Evolutionary conservation across 768 basidiomycete species (phyloP).

Genomic region (Hydnum rufescens): DNA sequence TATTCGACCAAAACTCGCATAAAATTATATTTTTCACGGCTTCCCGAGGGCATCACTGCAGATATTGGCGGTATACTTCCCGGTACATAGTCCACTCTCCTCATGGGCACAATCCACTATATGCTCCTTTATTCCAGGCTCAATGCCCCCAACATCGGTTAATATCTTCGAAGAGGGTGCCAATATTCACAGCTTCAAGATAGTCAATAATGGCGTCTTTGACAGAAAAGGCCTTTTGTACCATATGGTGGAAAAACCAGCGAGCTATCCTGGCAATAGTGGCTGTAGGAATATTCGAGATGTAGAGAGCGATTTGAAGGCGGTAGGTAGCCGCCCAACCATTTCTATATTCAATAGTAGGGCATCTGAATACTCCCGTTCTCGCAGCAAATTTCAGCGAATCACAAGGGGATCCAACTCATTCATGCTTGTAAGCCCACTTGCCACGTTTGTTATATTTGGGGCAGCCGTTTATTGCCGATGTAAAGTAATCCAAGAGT

Average conservation of each 20-base stretch:
- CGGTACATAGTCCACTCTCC: neutral
- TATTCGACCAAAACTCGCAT: conserved; percentile 39
- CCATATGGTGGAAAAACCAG: conserved; percentile 67
- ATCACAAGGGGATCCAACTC: conserved; percentile 76
- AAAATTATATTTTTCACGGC: conserved; percentile 88
- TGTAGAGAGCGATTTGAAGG: conserved; percentile 83
- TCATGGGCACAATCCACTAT: neutral
- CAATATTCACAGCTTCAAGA: conserved; percentile 76
- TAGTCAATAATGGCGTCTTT: conserved; percentile 67
- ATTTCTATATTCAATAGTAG: neutral
- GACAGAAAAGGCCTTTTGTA: conserved; percentile 54
- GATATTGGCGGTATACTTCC: conserved; percentile 87
- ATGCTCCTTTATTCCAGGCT: conserved; percentile 20
- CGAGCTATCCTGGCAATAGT: conserved; percentile 63
- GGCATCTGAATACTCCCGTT: neutral
- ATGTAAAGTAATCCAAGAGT: conserved; percentile 59
- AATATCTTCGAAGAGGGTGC: conserved; percentile 91
- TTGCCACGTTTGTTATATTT: conserved; percentile 1
- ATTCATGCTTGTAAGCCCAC: conserved; percentile 49
- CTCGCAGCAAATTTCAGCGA: conserved; percentile 74
- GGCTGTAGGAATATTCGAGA: conserved; percentile 75
- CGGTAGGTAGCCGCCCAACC: conserved; percentile 28
- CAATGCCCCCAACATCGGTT: conserved; percentile 87
- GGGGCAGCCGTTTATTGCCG: neutral
- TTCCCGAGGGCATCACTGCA: conserved; percentile 82